phyloP scores from a whole-genome alignment of 352 stramenopile genomes.

The Globisporangium uncinulatum region DNA sequence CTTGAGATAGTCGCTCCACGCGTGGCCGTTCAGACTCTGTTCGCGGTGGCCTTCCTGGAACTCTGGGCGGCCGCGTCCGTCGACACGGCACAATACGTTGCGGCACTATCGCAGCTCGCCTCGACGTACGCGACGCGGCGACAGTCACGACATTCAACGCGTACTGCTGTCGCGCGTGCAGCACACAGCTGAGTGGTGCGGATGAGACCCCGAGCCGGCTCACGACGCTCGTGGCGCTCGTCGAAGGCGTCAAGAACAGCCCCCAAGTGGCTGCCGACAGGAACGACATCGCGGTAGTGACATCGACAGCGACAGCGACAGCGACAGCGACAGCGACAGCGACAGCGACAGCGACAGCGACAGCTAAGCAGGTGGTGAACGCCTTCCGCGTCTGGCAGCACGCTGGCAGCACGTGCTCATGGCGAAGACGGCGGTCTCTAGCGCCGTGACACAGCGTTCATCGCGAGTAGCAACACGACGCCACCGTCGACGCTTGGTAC shows the following conservation, averaged over 20 bases:
- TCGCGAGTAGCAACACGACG: constrained; percentile 3
- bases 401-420: constrained; percentile 4
- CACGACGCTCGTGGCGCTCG: background rate
- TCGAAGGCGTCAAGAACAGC: background rate
- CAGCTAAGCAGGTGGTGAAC: background rate
- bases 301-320: background rate
- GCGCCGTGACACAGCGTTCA: background rate
- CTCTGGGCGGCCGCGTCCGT: background rate
- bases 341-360: background rate
- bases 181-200: constrained; percentile 1
- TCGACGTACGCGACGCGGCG: background rate
- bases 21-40: background rate
- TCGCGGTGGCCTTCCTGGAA: background rate
- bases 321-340: background rate
- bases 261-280: background rate
- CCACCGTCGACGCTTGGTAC: constrained; percentile 6
- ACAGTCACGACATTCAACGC: constrained; percentile 1
- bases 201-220: background rate
- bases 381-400: constrained; percentile 2
- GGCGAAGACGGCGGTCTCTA: constrained; percentile 1
- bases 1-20: background rate
- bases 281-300: background rate
- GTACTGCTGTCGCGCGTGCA: constrained; percentile 3
- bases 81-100: background rate
- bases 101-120: background rate